Evolutionary conservation across 78 protist species (phyloP).

Genomic region (Guillardia theta): DNA sequence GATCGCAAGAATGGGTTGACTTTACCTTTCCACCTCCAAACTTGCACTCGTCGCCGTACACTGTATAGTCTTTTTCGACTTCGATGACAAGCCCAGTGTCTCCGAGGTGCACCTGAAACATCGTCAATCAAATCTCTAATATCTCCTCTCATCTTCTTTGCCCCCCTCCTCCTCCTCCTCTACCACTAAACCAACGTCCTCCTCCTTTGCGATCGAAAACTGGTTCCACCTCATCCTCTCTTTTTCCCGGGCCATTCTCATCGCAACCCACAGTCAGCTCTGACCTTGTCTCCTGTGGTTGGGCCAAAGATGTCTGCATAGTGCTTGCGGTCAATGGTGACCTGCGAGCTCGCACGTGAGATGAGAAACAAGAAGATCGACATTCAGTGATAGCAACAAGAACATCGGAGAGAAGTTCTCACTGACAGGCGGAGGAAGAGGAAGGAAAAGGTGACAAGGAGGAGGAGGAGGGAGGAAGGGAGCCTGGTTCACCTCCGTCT

Average conservation of each 20-base stretch:
- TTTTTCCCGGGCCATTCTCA: too few relatives aligned
- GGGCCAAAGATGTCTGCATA: slow-evolving; percentile 52
- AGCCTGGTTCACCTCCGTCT: too few relatives aligned
- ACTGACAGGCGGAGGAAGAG: not conserved
- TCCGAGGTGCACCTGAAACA: slow-evolving; percentile 22
- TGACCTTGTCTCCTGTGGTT: slow-evolving; percentile 35
- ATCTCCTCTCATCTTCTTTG: too few relatives aligned
- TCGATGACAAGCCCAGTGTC: slow-evolving; percentile 17
- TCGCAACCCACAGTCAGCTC: too few relatives aligned
- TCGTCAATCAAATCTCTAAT: too few relatives aligned
- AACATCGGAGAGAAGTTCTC: not conserved
- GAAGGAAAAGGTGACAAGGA: not conserved
- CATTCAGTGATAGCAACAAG: too few relatives aligned
- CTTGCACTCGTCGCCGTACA: slow-evolving; percentile 58
- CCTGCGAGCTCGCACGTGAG: not conserved
- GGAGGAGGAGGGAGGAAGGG: not conserved
- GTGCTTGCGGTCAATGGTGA: not conserved
- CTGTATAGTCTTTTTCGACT: slow-evolving; percentile 42
- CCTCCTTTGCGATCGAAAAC: too few relatives aligned
- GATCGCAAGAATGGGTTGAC: too few relatives aligned
- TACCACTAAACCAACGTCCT: too few relatives aligned
- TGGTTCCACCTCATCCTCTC: too few relatives aligned
- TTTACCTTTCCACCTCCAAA: slow-evolving; percentile 58
- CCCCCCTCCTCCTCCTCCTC: too few relatives aligned
- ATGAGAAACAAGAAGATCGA: not conserved